Percentiles rank a stretch among this genome's conserved stretches.
Evolutionary conservation across 2,329 filamentous ascomycete genomes (phyloP).

Genomic region (Fusarium circinatum): DNA sequence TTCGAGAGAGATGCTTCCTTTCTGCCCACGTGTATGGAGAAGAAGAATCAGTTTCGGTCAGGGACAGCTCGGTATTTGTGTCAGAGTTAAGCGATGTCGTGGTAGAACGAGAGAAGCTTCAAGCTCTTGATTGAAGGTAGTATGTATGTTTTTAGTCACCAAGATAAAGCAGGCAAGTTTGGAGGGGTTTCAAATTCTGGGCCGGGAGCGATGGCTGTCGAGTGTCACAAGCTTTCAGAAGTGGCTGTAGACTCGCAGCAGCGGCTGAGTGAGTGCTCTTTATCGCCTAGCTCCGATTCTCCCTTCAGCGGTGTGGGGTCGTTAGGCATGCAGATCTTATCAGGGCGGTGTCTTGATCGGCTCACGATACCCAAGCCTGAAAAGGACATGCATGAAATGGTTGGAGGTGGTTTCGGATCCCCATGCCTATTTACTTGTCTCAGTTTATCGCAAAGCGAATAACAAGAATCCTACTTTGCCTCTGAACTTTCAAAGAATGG

Average conservation of each 20-base stretch:
- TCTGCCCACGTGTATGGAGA: not conserved
- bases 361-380: fast-evolving
- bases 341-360: not conserved
- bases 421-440: not conserved
- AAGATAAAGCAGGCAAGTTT: not conserved
- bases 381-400: not conserved
- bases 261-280: not conserved
- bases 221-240: fast-evolving
- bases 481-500: fast-evolving
- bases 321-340: fast-evolving
- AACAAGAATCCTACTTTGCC: no score
- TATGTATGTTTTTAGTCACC: not conserved
- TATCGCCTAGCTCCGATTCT: not conserved
- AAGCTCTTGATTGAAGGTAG: not conserved
- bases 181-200: no score
- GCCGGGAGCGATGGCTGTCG: fast-evolving
- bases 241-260: not conserved
- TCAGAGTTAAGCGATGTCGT: not conserved
- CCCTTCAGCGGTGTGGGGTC: no score
- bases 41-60: fast-evolving
- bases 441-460: fast-evolving
- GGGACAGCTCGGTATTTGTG: fast-evolving
- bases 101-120: not conserved
- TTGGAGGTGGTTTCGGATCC: no score
- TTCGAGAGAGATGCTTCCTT: fast-evolving